Conservation (phyloP, 192 early-diverging fungal species). For the Entomortierella lignicola region DNA sequence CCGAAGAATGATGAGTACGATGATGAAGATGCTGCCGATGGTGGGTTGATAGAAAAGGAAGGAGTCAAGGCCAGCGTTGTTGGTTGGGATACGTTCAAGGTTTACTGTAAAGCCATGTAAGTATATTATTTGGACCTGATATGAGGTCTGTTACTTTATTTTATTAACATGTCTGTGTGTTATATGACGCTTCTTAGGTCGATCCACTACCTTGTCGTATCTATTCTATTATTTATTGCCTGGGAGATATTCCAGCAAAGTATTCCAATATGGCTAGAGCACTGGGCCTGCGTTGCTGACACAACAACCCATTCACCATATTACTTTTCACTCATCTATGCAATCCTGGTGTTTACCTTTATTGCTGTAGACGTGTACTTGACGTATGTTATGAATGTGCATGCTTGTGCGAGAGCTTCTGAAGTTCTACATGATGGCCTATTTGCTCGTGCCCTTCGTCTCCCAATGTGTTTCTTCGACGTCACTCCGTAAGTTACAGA, state of each 20-base stretch:
- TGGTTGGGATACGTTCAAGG: slow-evolving; percentile 73
- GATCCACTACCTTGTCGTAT: background rate
- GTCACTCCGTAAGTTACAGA: slow-evolving; percentile 65
- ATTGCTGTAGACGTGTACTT: slow-evolving; percentile 21
- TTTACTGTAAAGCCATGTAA: slow-evolving; percentile 71
- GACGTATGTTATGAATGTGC: slow-evolving; percentile 10
- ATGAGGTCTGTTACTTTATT: too few species aligned
- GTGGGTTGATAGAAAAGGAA: slow-evolving; percentile 81
- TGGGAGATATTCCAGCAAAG: slow-evolving; percentile 20
- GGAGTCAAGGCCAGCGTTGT: slow-evolving; percentile 84
- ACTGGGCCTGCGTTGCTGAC: slow-evolving; percentile 14
- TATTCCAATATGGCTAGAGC: slow-evolving; percentile 28
- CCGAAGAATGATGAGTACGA: slow-evolving; percentile 36
- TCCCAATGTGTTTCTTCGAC: slow-evolving; percentile 73
- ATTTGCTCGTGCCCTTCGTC: slow-evolving; percentile 59
- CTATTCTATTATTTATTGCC: slow-evolving; percentile 2
- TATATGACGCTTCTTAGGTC: slow-evolving; percentile 23
- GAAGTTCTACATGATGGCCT: slow-evolving; percentile 19
- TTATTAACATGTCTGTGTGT: background rate
- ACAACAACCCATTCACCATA: slow-evolving; percentile 9
- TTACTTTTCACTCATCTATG: slow-evolving; percentile 28
- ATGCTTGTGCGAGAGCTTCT: slow-evolving; percentile 9
- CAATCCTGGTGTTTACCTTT: background rate
- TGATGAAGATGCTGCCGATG: slow-evolving; percentile 9
- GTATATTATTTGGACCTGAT: background rate